A percentile compares a stretch with the other conserved stretches of the same genome.
phyloP scores from a whole-genome alignment of 495 filamentous ascomycete species.

The Xylaria telfairii region DNA sequence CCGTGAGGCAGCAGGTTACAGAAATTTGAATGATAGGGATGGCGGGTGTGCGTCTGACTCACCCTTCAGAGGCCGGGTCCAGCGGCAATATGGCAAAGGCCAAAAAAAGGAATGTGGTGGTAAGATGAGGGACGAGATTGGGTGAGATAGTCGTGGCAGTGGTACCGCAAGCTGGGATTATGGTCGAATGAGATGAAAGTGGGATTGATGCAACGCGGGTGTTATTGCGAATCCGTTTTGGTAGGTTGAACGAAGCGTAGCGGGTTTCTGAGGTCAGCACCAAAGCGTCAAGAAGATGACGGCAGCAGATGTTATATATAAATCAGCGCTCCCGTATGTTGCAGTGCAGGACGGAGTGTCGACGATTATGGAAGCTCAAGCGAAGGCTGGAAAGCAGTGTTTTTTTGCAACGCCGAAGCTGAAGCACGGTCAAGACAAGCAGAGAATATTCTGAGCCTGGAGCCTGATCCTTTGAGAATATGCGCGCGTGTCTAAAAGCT shows the following conservation, averaged over 20 bases:
- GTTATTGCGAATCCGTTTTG: conserved; percentile 27
- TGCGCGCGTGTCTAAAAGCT: conserved; percentile 29
- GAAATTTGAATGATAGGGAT: conserved; percentile 29
- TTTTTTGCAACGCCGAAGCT: conserved; percentile 24
- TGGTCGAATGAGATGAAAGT: conserved; percentile 43
- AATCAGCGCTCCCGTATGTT: conserved; percentile 14
- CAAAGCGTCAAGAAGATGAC: conserved; percentile 42
- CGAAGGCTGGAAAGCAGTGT: conserved; percentile 34
- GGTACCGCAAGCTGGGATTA: conserved; percentile 42
- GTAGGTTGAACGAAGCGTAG: conserved; percentile 34
- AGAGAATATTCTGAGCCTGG: conserved; percentile 36
- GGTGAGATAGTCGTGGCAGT: conserved; percentile 40
- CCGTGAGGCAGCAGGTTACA: conserved; percentile 31
- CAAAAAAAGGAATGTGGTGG: conserved; percentile 32
- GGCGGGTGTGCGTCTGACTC: conserved; percentile 48
- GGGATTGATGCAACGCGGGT: conserved; percentile 25
- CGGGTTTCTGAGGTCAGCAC: conserved; percentile 47
- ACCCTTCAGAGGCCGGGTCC: conserved; percentile 43
- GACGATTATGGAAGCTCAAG: conserved; percentile 29
- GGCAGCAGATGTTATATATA: conserved; percentile 37
- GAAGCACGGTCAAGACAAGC: conserved; percentile 41
- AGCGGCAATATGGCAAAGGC: conserved; percentile 38
- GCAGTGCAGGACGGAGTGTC: conserved; percentile 21
- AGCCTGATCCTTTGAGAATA: conserved; percentile 32
- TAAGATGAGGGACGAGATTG: conserved; percentile 43